Percentiles rank a stretch among this genome's conserved stretches.
Conservation (phyloP, 2,329 filamentous ascomycete genomes). For the Neofusicoccum laricinum region DNA sequence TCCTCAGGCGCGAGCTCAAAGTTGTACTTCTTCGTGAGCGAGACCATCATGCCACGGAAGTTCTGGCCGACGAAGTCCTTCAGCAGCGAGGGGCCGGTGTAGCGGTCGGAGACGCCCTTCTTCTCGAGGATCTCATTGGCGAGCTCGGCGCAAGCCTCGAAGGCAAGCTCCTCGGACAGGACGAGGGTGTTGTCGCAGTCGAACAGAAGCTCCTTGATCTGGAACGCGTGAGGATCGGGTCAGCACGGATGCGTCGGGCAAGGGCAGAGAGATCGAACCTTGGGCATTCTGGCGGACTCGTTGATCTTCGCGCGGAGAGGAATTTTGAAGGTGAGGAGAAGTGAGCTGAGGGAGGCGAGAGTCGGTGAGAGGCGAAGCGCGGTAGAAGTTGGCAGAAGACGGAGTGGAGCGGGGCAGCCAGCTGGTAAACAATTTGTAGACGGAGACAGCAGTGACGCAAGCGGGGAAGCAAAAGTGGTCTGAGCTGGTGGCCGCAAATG, state of each 20-base stretch:
- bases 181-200: conserved; percentile 85
- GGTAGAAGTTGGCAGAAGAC: neutral
- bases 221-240: neutral
- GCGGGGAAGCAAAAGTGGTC: conserved; percentile 5
- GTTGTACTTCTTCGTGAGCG: conserved; percentile 71
- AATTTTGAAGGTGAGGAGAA: neutral
- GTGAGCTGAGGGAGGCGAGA: neutral
- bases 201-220: conserved; percentile 52
- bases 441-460: conserved; percentile 2
- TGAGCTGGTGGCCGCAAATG: conserved; percentile 3
- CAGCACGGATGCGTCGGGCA: neutral
- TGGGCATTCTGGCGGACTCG: conserved; percentile 9
- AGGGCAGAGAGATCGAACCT: neutral
- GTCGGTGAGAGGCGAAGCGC: neutral
- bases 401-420: conserved; percentile 4
- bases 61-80: conserved; percentile 88
- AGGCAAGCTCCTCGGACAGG: conserved; percentile 84
- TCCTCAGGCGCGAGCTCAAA: conserved; percentile 69
- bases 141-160: conserved; percentile 85
- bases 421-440: conserved; percentile 9
- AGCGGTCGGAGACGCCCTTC: conserved; percentile 63
- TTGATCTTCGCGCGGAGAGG: conserved; percentile 10
- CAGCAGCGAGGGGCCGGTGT: conserved; percentile 77
- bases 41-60: conserved; percentile 86
- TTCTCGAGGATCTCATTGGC: conserved; percentile 79